Conservation (phyloP, 495 filamentous ascomycete species). For the Penicillium daleae region DNA sequence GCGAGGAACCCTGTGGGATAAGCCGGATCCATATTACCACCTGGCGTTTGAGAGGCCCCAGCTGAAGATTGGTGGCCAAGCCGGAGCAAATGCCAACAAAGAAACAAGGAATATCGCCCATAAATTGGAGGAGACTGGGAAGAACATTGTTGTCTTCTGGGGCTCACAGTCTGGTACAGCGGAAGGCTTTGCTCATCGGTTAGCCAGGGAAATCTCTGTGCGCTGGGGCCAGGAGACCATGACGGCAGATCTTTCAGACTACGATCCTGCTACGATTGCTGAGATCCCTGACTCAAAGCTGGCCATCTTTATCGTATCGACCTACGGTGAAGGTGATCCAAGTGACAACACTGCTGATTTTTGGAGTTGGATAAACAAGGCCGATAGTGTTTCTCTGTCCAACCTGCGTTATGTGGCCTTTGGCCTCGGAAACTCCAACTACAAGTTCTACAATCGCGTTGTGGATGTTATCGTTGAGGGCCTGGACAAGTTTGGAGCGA, state of each 20-base stretch:
- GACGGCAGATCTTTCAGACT: constrained; percentile 54
- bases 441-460: constrained; percentile 56
- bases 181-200: constrained; percentile 51
- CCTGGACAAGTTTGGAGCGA: constrained; percentile 43
- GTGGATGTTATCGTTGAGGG: constrained; percentile 43
- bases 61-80: constrained; percentile 31
- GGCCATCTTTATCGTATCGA: constrained; percentile 56
- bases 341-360: constrained; percentile 54
- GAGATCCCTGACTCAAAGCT: constrained; percentile 45
- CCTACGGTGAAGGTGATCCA: constrained; percentile 60
- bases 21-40: constrained; percentile 36
- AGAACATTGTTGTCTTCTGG: constrained; percentile 55
- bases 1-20: constrained; percentile 41
- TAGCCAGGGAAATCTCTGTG: constrained; percentile 48
- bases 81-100: constrained; percentile 18
- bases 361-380: constrained; percentile 47
- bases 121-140: constrained; percentile 38
- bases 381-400: constrained; percentile 29
- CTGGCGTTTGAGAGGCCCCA: constrained; percentile 40
- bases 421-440: constrained; percentile 55
- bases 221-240: constrained; percentile 49
- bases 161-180: constrained; percentile 61
- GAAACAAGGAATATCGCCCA: constrained; percentile 45
- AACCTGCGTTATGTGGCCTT: constrained; percentile 49
- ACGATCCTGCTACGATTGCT: constrained; percentile 47